phyloP scores from a whole-genome alignment of 495 filamentous ascomycete species.

The Daldinia childiae region DNA sequence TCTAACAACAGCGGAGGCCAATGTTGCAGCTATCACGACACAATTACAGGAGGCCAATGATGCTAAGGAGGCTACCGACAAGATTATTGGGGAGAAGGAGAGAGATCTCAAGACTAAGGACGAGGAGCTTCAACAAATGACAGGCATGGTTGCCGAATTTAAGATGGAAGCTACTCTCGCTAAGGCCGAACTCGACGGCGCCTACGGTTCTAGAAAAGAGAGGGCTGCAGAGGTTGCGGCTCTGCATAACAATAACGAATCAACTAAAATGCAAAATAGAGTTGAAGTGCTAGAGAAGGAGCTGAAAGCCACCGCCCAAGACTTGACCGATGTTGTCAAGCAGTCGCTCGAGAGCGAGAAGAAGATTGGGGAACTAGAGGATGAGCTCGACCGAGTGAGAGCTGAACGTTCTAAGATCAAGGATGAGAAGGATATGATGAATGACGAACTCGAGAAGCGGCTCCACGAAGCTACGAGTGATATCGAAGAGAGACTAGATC shows the following conservation, averaged over 20 bases:
- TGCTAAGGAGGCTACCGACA: constrained; percentile 48
- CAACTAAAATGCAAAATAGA: constrained; percentile 69
- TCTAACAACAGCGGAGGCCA: constrained; percentile 48
- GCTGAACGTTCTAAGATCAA: constrained; percentile 46
- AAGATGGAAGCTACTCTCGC: constrained; percentile 92
- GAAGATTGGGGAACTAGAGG: constrained; percentile 79
- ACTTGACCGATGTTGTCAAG: constrained; percentile 88
- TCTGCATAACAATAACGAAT: constrained; percentile 71
- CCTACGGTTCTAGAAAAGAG: constrained; percentile 81
- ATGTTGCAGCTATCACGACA: constrained; percentile 46
- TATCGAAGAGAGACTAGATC: constrained; percentile 47
- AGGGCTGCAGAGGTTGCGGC: constrained; percentile 79
- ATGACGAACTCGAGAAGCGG: constrained; percentile 44
- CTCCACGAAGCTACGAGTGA: constrained; percentile 42
- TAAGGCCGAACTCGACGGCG: constrained; percentile 93
- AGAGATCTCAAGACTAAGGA: constrained; percentile 62
- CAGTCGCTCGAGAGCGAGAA: constrained; percentile 87
- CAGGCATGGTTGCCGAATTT: constrained; percentile 82
- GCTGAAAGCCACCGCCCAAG: constrained; percentile 79
- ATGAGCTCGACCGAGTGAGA: constrained; percentile 58
- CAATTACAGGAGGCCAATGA: constrained; percentile 50
- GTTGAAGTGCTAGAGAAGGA: constrained; percentile 77
- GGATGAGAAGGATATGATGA: constrained; percentile 48
- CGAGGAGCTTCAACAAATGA: constrained; percentile 75
- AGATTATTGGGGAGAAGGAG: constrained; percentile 50